Base-by-base conservation (phyloP, 2,329 filamentous ascomycete species). In the Cladosporium sp. region DNA sequence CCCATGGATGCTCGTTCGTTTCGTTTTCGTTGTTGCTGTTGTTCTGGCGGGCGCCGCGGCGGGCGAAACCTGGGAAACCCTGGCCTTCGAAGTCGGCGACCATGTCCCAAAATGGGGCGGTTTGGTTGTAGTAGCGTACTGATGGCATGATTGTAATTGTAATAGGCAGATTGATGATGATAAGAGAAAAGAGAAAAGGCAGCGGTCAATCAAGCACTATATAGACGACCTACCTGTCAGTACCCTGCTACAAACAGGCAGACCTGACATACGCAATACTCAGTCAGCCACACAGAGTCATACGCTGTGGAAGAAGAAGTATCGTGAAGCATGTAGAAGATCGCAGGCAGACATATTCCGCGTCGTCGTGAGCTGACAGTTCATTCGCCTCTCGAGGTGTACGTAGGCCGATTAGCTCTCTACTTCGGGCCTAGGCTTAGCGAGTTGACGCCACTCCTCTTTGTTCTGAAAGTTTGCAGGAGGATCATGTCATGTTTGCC, bases 31-130 rank as follows among this genome's bases (percentile, higher is more conserved):
- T 57, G 12, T 64, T 55, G 18, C 61, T 57, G 49, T 61, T 62
- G 43, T 60, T 64, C 45, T 68, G 64, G 54, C 65, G 66, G 43
- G 64, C 62, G 52, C 50, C 37, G 17, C 29, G 5, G 7, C 30
- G 29, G 18, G 36, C 62, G 54, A 73, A 75, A 64, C 73, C 71
- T 18, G 76, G 72, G 30, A 59, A 53, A 47, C 68, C 71, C 63
- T 71, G 66, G 48, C 73, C 67, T 56, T 80, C 77, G 12, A 82
- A 67, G 54, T 66, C 69, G 47, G 74, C 70, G 47, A 80, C 58
- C 53, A 76, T 78, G 62, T 81, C 77, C 78, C 79, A 80, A 61
- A 81, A 79, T 45, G 77, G 74, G 58, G 73, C 70, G 4, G 71
- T 71, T 50, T 74, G 70, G 52, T 80, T 79, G 68, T 78, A 72